Evolutionary conservation across 805 yeast species (phyloP), one percentile per base, ranked within the genome.

Genomic region (Suhomyces pyralidae): DNA sequence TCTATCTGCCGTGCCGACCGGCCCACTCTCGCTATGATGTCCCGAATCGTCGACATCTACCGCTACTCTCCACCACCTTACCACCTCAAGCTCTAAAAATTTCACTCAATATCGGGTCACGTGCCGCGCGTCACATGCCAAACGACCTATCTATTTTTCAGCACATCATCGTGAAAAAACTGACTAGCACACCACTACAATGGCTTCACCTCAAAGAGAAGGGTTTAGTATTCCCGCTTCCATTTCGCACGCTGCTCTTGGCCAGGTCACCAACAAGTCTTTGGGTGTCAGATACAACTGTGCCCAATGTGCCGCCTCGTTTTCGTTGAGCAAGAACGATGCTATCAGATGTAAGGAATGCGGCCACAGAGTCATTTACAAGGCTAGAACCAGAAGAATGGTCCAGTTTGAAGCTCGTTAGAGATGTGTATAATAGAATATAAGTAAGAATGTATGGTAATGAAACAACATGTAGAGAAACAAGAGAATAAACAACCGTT

Each of bases 281-380:
- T 86, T 85, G 64, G 96, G 97, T 52, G 94, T 91, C 62, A 89
- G 88, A 65, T 93, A 93, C 74, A 85, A 91, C 67, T 93, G 99
- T 73, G 97, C 98, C 44, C 94, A 90, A 77, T 94, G 99, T 74
- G 96, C 97, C 7, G 83, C 92, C 51, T 85, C 86, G 51, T 87
- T 92, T 61, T 84, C 96, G 2, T 81, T 94, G 60, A 85, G 90
- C 50, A 90, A 93, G 74, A 90, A 88, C 61, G 99, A 94, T 70
- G 96, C 98, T 28, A 96, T 94, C 58, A 88, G 98, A 77, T 94
- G 99, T 77, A 92, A 91, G 74, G 96, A 92, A 62, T 94, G 99
- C 74, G 99, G 99, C 58, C 98, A 94, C 77, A 87, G 99, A 76
- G 97, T 94, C 55, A 78, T 94, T 57, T 90, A 93, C 78, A 94